Percentiles rank a stretch among this genome's conserved stretches.
phyloP scores from a whole-genome alignment of 495 filamentous ascomycete genomes.

The Daldinia childiae region DNA sequence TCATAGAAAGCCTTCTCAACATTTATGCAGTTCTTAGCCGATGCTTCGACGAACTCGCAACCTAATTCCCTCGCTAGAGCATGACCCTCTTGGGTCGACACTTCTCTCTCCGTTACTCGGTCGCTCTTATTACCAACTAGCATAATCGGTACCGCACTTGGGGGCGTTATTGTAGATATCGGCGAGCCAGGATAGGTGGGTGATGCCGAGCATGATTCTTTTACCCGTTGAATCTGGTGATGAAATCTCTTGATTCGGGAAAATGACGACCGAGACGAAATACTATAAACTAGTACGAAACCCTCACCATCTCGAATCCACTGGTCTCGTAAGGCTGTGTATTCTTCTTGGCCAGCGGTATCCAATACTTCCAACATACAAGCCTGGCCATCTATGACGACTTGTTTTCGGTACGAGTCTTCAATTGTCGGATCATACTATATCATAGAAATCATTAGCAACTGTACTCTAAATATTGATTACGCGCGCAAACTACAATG shows the following conservation, averaged over 20 bases:
- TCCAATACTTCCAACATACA: constrained; percentile 99
- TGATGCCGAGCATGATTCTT: constrained; percentile 87
- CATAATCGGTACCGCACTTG: constrained; percentile 89
- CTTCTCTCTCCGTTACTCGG: constrained; percentile 91
- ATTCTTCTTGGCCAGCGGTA: constrained; percentile 99
- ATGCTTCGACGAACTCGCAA: constrained; percentile 98
- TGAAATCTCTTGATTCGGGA: constrained; percentile 94
- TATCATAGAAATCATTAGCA: constrained; percentile 38
- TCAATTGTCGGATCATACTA: constrained; percentile 95
- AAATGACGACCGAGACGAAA: constrained; percentile 94
- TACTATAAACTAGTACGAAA: constrained; percentile 97
- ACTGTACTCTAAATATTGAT: not conserved
- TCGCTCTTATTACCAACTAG: constrained; percentile 99
- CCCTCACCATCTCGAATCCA: constrained; percentile 99
- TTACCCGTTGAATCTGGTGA: constrained; percentile 95
- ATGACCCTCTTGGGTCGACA: constrained; percentile 95
- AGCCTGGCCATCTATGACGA: constrained; percentile 93
- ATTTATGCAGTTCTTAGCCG: constrained; percentile 99
- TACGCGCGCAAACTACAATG: constrained; percentile 9
- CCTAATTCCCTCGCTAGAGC: constrained; percentile 90
- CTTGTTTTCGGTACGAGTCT: constrained; percentile 98
- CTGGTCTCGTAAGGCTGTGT: constrained; percentile 95
- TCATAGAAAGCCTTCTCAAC: constrained; percentile 99
- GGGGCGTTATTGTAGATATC: constrained; percentile 59
- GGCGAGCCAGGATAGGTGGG: constrained; percentile 72